Conservation (phyloP, 2,329 filamentous ascomycete genomes). For the Calonectria montana region DNA sequence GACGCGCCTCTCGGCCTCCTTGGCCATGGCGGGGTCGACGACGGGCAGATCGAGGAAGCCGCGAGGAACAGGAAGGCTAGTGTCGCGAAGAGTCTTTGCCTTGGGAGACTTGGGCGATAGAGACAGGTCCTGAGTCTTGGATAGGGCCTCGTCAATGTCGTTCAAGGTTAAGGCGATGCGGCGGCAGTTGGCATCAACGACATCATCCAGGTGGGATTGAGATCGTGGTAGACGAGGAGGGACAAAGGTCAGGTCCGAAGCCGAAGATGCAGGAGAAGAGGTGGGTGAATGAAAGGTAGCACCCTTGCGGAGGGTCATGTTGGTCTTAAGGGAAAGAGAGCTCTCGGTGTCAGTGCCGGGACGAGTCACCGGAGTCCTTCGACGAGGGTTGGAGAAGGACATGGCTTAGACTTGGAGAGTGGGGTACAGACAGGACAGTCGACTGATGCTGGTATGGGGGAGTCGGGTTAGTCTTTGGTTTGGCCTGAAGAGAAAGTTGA, state of each 20-base stretch:
- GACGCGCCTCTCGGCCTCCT: constrained; percentile 59
- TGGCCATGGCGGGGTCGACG: constrained; percentile 60
- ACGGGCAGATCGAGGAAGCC: constrained; percentile 69
- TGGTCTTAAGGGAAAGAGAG: constrained; percentile 50
- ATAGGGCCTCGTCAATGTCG: constrained; percentile 72
- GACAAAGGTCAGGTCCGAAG: constrained; percentile 55
- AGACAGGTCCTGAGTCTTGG: constrained; percentile 56
- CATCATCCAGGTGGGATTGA: constrained; percentile 77
- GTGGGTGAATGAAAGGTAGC: constrained; percentile 72
- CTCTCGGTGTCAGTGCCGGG: constrained; percentile 46
- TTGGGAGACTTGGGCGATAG: constrained; percentile 50
- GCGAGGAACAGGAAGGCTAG: constrained; percentile 69
- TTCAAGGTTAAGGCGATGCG: constrained; percentile 75
- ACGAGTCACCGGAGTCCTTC: constrained; percentile 58
- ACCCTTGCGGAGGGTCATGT: constrained; percentile 72
- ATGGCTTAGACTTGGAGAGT: constrained; percentile 56
- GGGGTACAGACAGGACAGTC: constrained; percentile 42
- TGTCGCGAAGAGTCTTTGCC: constrained; percentile 59
- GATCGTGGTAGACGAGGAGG: constrained; percentile 72
- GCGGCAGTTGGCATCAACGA: constrained; percentile 75
- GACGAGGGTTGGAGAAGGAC: constrained; percentile 60
- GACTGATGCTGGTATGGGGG: constrained; percentile 42
- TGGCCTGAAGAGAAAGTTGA: constrained; percentile 38
- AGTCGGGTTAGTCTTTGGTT: constrained; percentile 42
- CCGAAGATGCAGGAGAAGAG: constrained; percentile 58